Base-by-base conservation (phyloP, 2,329 filamentous ascomycete species). In the Penicillium fuscoglaucum region DNA sequence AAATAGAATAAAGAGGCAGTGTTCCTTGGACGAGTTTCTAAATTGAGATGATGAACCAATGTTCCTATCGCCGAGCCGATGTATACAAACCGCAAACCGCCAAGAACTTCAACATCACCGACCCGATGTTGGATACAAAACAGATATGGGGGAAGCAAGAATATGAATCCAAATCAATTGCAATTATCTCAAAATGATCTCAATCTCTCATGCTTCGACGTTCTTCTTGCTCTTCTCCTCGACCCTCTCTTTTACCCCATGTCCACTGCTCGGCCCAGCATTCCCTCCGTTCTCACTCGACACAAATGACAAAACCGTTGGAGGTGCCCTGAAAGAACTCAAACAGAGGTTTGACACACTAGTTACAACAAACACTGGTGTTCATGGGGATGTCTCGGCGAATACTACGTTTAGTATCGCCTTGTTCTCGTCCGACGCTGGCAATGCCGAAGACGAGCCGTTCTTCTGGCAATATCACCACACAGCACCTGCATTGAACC, bases 381-480 rank as follows among this genome's bases (percentile, higher is more conserved):
- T 12, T 21, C 44, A 47, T 21, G 28, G 28, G 4, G 28, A 47
- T 47, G 13, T 31, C n/a, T 47, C 44, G n/a, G n/a, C 12, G 21
- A 47, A 47, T 6, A 47, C 44, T 2, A 47, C 44, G 12, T 47
- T 47, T 10, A 31, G 44, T n/a, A 47, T 47, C 28, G 44, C 44
- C n/a, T 31, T 47, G 44, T 47, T 47, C 28, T 47, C 28, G 4
- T 21, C 44, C 2, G 28, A 47, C 28, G 3, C 12, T 3, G 44
- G 44, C 4, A 33, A 47, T 47, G 28, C 28, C 28, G 28, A 47
- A 17, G n/a, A 47, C 28, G 28, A 47, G 12, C 28, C 28, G 4
- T 47, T 47, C n/a, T 47, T 33, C 44, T 47, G 44, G 44, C 28
- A 47, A 33, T 47, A 47, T 33, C 28, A 47, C 7, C n/a, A 47